phyloP scores from a whole-genome alignment of 192 early-diverging fungal genomes.

The Backusella parvicylindrica region DNA sequence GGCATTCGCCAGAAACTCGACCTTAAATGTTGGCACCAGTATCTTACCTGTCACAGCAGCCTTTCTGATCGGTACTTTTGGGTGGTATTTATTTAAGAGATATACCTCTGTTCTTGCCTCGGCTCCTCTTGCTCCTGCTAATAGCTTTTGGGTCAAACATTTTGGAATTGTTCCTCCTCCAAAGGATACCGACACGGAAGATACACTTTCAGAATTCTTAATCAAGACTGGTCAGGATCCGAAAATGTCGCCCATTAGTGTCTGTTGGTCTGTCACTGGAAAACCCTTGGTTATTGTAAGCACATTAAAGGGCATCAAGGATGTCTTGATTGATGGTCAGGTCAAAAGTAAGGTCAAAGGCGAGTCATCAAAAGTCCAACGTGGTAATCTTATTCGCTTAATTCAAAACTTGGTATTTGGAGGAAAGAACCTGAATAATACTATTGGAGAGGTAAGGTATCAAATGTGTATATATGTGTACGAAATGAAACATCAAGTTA shows the following conservation, averaged over 20 bases:
- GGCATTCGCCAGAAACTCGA: background rate
- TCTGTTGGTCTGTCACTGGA: conserved; percentile 23
- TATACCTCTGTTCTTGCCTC: conserved; percentile 4
- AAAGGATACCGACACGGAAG: conserved; percentile 13
- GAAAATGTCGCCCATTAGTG: conserved; percentile 12
- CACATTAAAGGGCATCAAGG: conserved; percentile 29
- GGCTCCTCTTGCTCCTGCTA: conserved; percentile 7
- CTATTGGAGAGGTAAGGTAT: conserved; percentile 27
- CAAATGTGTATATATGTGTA: background rate
- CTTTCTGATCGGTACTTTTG: background rate
- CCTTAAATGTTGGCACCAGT: background rate
- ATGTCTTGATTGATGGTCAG: conserved; percentile 32
- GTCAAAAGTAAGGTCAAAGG: conserved; percentile 14
- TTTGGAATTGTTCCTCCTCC: conserved; percentile 31
- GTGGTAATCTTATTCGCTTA: conserved; percentile 24
- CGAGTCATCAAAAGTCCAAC: conserved; percentile 8
- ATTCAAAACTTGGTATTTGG: conserved; percentile 34
- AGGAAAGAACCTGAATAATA: conserved; percentile 30
- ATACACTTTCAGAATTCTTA: conserved; percentile 23
- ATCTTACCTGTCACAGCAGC: background rate
- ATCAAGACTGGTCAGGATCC: conserved; percentile 17
- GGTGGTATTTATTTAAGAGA: conserved; percentile 1
- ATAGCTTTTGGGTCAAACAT: conserved; percentile 20
- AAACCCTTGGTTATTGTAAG: conserved; percentile 31
- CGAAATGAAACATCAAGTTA: background rate